Evolutionary conservation across 352 stramenopile genomes (phyloP), one percentile per base, ranked within the genome.

Genomic region (Peronospora belbahrii): DNA sequence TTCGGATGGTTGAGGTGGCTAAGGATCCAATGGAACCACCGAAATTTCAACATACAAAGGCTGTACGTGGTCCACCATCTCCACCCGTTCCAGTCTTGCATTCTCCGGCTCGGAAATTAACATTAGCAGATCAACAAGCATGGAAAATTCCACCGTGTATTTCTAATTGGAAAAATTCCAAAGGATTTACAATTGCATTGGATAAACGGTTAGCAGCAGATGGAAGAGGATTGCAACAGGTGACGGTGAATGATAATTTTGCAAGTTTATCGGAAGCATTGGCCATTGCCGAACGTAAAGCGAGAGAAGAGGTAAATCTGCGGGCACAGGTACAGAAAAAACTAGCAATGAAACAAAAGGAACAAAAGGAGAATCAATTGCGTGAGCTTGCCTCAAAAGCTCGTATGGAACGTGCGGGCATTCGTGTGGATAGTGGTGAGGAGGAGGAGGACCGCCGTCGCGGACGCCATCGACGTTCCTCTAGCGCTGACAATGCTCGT

Each of bases 81-180:
- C 96, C 78, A 55, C 94, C 63, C 25, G 98, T 85, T 65, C 97
- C 58, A 46, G 97, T 79, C 56, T 60, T 96, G 52, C 87, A 96
- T 56, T 98, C 61, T 59, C 98, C 84, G 56, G 91, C 63, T 49
- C 92, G 69, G 59, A 95, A 97, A 59, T 57, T 97, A 15, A 97
- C 88, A 11, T 85, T 97, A 13, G 60, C 89, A 20, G 93, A 97
- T 56, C 87, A 97, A 65, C 82, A 97, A 65, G 88, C 87, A 52
- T 99, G 96, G 96, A 99, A 99, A 76, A 97, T 99, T 52, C 97
- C 97, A 14, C 95, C 96, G 9, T 97, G 95, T 60, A 97, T 99
- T 52, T 98, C 94, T 23, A 99, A 99, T 67, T 99, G 96, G 96
- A 99, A 99, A 63, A 99, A 99, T 77, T 88, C 89, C 0, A 93